Conservation (phyloP, 805 yeast species). For the Kuraishia piskuri region DNA sequence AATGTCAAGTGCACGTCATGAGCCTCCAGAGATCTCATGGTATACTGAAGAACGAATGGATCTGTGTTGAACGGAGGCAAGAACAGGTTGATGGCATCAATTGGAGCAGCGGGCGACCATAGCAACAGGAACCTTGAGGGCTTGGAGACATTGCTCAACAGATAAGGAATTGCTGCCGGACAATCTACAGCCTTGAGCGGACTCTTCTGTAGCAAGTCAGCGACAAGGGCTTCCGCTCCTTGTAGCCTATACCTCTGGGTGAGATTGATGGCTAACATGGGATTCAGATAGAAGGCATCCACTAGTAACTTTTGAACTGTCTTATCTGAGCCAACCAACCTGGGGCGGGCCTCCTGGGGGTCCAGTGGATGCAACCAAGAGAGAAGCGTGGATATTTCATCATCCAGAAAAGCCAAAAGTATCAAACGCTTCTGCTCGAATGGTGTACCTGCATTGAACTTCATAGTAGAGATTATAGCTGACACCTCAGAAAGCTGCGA, state of each 20-base stretch:
- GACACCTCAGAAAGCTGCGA: conserved; percentile 48
- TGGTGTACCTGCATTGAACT: conserved; percentile 10
- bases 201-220: conserved; percentile 35
- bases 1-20: conserved; percentile 85
- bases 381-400: conserved; percentile 63
- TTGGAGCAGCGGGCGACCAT: conserved; percentile 75
- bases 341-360: conserved; percentile 30
- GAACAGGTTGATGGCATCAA: conserved; percentile 78
- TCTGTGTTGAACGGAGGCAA: conserved; percentile 63
- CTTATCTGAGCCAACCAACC: conserved; percentile 19
- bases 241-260: conserved; percentile 44
- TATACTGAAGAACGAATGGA: conserved; percentile 70
- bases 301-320: conserved; percentile 34
- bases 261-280: conserved; percentile 64
- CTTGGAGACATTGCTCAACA: conserved; percentile 20
- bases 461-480: conserved; percentile 16
- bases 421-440: conserved; percentile 45
- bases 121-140: conserved; percentile 37
- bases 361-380: conserved; percentile 71
- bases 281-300: conserved; percentile 57
- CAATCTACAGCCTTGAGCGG: conserved; percentile 53
- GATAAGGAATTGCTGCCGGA: conserved; percentile 52
- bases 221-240: conserved; percentile 30
- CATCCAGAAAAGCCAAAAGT: conserved; percentile 55
- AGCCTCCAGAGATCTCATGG: conserved; percentile 81